These are phyloP conservation scores for Funneliformis caledonium DNA, from an alignment of 371 early-diverging fungal genomes.

Conservation along the genomic window DNA sequence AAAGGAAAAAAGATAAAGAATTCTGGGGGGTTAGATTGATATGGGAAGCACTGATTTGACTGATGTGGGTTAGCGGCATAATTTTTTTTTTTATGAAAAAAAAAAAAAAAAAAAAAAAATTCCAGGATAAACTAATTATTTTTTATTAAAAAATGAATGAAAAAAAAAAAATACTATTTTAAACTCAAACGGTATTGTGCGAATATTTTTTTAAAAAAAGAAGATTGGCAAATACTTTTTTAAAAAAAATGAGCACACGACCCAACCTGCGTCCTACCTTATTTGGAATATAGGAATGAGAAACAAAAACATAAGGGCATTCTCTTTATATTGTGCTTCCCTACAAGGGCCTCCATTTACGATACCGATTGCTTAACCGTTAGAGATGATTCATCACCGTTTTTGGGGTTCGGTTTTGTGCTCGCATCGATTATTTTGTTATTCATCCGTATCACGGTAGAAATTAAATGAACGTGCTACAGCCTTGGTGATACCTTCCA, in stretches of 20 bases:
- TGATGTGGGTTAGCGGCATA: too few species aligned
- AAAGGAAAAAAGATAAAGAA: too few species aligned
- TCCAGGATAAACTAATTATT: too few species aligned
- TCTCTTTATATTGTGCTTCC: conserved; percentile 3
- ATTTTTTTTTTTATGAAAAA: too few species aligned
- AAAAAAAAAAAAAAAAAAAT: too few species aligned
- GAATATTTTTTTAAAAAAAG: too few species aligned
- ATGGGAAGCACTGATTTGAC: too few species aligned
- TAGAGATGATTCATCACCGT: background rate
- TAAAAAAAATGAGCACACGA: background rate
- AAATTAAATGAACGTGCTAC: conserved; percentile 8
- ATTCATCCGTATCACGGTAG: background rate
- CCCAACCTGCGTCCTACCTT: conserved; percentile 2
- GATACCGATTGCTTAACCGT: background rate
- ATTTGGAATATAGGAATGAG: conserved; percentile 13
- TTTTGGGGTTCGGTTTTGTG: background rate
- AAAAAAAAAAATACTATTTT: too few species aligned
- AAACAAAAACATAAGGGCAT: background rate
- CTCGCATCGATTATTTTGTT: background rate
- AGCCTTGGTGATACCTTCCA: too few species aligned
- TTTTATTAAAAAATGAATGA: too few species aligned
- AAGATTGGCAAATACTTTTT: background rate
- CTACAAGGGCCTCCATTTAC: background rate
- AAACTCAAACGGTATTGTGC: too few species aligned
- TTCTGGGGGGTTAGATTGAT: too few species aligned